phyloP scores from a whole-genome alignment of 2,329 filamentous ascomycete species.

The Boeremia exigua region DNA sequence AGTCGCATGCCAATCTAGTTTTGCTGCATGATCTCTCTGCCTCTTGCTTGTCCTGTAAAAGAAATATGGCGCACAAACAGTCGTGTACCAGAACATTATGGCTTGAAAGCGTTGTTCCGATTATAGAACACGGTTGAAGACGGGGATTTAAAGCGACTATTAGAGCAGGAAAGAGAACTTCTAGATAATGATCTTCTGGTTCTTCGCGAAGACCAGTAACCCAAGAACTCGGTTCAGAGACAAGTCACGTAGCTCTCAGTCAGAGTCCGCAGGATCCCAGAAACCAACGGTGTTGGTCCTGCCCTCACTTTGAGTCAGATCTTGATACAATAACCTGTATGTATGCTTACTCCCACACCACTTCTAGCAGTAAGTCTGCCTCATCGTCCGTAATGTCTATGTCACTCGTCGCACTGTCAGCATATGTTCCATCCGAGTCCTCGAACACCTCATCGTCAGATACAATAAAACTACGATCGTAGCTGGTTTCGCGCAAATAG shows the following conservation, averaged over 20 bases:
- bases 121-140: too few species aligned
- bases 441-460: slow-evolving; percentile 1
- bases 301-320: background rate
- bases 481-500: slow-evolving; percentile 4
- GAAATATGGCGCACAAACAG: too few species aligned
- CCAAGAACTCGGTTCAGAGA: too few species aligned
- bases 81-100: too few species aligned
- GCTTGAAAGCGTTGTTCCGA: too few species aligned
- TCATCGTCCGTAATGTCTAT: slow-evolving; percentile 1
- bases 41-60: too few species aligned
- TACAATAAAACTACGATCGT: slow-evolving; percentile 3
- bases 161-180: too few species aligned
- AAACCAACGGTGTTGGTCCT: background rate
- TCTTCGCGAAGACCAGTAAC: too few species aligned
- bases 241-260: background rate
- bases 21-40: too few species aligned
- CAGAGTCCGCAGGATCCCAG: background rate
- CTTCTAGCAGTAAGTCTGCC: slow-evolving; percentile 19
- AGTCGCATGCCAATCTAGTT: too few species aligned
- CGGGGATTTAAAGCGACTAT: too few species aligned
- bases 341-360: slow-evolving; percentile 16
- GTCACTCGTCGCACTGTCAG: background rate
- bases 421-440: slow-evolving; percentile 2
- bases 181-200: too few species aligned
- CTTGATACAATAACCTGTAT: slow-evolving; percentile 7